Base-by-base conservation (phyloP, 495 filamentous ascomycete genomes). In the Durotheca rogersii region DNA sequence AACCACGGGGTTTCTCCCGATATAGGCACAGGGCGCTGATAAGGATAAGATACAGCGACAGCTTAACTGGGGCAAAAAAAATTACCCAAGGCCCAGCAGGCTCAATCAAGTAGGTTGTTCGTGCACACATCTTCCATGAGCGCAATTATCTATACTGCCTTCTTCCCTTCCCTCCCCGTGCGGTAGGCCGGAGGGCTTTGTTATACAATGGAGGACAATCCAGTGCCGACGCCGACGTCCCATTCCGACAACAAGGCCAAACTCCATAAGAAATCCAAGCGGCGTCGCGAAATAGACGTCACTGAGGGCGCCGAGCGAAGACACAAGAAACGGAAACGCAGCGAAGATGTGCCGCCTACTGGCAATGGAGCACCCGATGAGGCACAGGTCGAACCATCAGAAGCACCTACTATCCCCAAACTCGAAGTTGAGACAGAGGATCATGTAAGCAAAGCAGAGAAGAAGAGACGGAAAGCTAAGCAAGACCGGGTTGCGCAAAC, bases 221-320 rank as follows among this genome's bases (percentile, higher is more conserved):
- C 29, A 17, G 17, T 34, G 1, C 32, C 46, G 20, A 31, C 12
- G 12, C 36, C 29, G 16, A 20, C 41, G 37, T 39, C 41, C 15
- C 15, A 7, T 16, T 23, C 32, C 31, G 64, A 69, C 16, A 72
- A 68, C 53, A 71, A 67, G 51, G 56, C 51, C 51, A 69, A 67
- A 41, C 68, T 67, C 1, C 66, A 63, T 34, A 69, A 67, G 52
- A 74, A 73, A 48, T 49, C 53, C 31, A 77, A 77, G 60, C 70
- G 74, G 44, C 48, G 66, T 25, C 58, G 66, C 7, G 72, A 75
- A n/a, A 51, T 69, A 5, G 67, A 68, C 3, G 51, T 39, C 33
- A 33, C 37, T 10, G 65, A 68, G 23, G 64, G 60, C 18, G 56
- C 60, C 33, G 66, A 68, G 32, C 70, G 70, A 19, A 72, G 68